These are phyloP conservation scores for Zychaea mexicana DNA, from an alignment of 371 early-diverging fungal genomes.

Conservation along the genomic window DNA sequence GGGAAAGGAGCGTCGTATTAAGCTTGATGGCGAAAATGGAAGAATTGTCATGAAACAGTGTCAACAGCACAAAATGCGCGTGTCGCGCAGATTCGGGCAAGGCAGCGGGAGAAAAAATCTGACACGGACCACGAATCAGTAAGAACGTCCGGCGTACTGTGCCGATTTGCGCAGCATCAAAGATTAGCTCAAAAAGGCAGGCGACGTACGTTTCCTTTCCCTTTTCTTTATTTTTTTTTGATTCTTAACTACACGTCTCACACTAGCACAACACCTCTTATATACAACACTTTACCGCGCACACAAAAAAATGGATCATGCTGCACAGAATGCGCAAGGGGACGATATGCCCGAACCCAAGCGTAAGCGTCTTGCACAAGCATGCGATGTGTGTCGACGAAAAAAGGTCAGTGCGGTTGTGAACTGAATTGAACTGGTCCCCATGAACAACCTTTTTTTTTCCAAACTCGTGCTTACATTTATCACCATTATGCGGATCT, in stretches of 20 bases:
- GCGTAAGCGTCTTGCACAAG: slow-evolving; percentile 77
- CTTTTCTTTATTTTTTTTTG: neutral
- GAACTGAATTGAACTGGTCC: neutral
- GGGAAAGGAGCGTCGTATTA: too few relatives aligned
- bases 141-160: too few relatives aligned
- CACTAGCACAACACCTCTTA: neutral
- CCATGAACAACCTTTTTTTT: neutral
- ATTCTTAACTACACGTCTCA: neutral
- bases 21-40: too few relatives aligned
- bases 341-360: slow-evolving; percentile 30
- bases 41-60: too few relatives aligned
- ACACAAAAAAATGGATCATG: neutral
- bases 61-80: too few relatives aligned
- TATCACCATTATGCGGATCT: too few relatives aligned
- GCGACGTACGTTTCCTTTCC: neutral
- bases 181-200: neutral
- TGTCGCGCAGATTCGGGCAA: too few relatives aligned
- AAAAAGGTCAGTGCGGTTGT: slow-evolving; percentile 81
- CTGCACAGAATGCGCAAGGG: neutral
- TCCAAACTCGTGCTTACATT: too few relatives aligned
- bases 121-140: too few relatives aligned
- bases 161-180: too few relatives aligned
- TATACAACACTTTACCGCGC: too few relatives aligned
- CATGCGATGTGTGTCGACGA: slow-evolving; percentile 80
- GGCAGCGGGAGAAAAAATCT: too few relatives aligned